These are phyloP conservation scores for Moelleriella libera DNA, from an alignment of 2,329 filamentous ascomycete species.

Conservation along the genomic window DNA sequence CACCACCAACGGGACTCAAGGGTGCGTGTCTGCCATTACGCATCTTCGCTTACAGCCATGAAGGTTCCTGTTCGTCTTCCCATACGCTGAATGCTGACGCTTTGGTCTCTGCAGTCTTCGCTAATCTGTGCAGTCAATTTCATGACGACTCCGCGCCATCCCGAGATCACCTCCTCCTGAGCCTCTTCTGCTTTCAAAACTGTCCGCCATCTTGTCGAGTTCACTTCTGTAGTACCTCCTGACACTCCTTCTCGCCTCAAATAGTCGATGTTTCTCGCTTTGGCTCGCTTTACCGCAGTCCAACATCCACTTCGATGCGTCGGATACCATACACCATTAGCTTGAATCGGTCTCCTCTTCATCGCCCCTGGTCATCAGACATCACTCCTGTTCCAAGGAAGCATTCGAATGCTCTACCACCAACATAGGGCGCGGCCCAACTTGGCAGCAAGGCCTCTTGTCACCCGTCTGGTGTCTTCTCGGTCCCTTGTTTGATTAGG, in stretches of 20 bases:
- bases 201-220: too few species aligned
- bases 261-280: background rate
- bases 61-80: too few species aligned
- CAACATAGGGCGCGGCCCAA: conserved; percentile 22
- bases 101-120: too few species aligned
- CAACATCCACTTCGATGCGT: background rate
- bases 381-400: conserved; percentile 3
- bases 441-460: conserved; percentile 19
- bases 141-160: too few species aligned
- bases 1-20: too few species aligned
- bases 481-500: conserved; percentile 15
- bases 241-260: background rate
- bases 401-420: conserved; percentile 21
- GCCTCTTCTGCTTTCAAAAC: too few species aligned
- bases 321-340: background rate
- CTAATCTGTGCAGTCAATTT: too few species aligned
- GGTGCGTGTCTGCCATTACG: too few species aligned
- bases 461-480: conserved; percentile 18
- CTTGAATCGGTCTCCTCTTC: background rate
- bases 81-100: too few species aligned
- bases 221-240: background rate
- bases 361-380: background rate
- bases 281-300: background rate
- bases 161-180: too few species aligned
- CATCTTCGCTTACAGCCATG: too few species aligned